Conservation (phyloP, 371 early-diverging fungal genomes). For the Smittium mucronatum region DNA sequence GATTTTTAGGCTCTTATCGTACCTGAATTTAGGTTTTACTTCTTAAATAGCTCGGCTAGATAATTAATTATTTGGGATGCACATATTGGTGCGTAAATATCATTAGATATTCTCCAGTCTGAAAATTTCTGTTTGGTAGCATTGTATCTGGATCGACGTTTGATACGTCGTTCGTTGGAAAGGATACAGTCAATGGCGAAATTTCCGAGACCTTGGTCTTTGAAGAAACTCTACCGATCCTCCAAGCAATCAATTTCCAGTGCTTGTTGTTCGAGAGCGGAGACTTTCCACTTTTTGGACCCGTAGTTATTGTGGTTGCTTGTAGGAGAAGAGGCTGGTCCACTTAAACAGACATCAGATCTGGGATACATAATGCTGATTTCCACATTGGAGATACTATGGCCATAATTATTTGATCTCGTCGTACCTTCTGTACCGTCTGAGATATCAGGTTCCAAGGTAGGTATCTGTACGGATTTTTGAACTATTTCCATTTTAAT, state of each 20-base stretch:
- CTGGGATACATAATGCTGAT: not conserved
- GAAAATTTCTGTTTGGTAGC: not conserved
- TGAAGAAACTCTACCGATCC: not conserved
- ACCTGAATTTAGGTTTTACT: not conserved
- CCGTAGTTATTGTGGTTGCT: not conserved
- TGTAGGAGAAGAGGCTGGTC: not conserved
- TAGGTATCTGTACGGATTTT: not conserved
- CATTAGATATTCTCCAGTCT: not conserved
- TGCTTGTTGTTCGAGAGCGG: not conserved
- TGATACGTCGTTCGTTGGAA: not conserved
- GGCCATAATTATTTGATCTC: not conserved
- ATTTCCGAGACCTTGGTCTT: not conserved
- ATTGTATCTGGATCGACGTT: not conserved
- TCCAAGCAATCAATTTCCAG: not conserved
- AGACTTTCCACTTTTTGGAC: not conserved
- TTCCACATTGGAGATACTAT: not conserved
- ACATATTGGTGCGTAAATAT: not conserved
- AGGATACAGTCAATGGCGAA: not conserved
- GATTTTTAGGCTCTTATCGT: not conserved
- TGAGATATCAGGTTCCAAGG: not conserved
- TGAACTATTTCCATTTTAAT: not conserved
- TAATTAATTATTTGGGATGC: not conserved
- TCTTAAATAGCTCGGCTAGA: not conserved
- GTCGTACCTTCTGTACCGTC: not conserved
- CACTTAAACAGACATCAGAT: not conserved